These are phyloP conservation scores for Colletotrichum tabaci DNA, from an alignment of 2,329 filamentous ascomycete species.

Conservation along the genomic window DNA sequence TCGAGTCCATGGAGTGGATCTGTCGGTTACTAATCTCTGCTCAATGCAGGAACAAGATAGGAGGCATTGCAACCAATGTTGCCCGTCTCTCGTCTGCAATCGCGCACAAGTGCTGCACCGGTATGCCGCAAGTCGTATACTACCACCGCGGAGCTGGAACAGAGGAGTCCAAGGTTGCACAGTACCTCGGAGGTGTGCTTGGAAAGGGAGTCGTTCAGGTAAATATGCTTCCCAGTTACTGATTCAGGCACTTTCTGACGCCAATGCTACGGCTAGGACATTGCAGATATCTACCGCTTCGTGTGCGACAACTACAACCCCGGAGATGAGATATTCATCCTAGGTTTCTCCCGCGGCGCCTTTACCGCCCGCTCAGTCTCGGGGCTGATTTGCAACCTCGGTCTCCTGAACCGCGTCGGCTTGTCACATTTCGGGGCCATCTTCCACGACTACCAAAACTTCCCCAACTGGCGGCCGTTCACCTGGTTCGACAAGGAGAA, in stretches of 20 bases:
- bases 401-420: slow-evolving; percentile 40
- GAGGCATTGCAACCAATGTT: slow-evolving; percentile 49
- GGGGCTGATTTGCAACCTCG: slow-evolving; percentile 44
- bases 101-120: slow-evolving; percentile 47
- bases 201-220: slow-evolving; percentile 47
- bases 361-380: slow-evolving; percentile 56
- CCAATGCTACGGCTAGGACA: slow-evolving; percentile 44
- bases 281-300: slow-evolving; percentile 56
- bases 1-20: not conserved
- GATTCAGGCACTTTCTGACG: not conserved
- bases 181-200: slow-evolving; percentile 46
- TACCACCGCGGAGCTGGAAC: slow-evolving; percentile 56
- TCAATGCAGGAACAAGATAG: slow-evolving; percentile 22
- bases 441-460: slow-evolving; percentile 43
- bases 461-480: slow-evolving; percentile 18
- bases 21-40: not conserved
- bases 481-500: slow-evolving; percentile 17
- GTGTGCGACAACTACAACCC: slow-evolving; percentile 53
- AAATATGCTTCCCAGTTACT: not conserved
- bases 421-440: slow-evolving; percentile 37
- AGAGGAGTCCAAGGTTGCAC: slow-evolving; percentile 44
- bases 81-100: slow-evolving; percentile 52
- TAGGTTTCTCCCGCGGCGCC: slow-evolving; percentile 55
- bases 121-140: slow-evolving; percentile 54
- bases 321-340: slow-evolving; percentile 53